These are phyloP conservation scores for Pseudogymnoascus sp. DNA, from an alignment of 2,329 filamentous ascomycete species.

Conservation along the genomic window DNA sequence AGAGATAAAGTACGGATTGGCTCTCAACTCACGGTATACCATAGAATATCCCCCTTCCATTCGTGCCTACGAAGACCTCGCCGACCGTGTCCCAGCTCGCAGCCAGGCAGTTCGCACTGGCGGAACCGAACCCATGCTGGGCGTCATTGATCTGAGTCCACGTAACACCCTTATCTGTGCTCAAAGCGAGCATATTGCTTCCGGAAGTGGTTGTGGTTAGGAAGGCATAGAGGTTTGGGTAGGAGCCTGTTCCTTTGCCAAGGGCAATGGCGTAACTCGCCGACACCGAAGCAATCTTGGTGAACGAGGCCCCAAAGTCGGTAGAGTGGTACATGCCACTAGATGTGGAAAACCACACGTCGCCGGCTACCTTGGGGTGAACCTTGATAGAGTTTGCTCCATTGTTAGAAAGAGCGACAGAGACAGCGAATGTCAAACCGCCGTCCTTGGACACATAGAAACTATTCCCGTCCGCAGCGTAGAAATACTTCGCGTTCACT, in stretches of 20 bases:
- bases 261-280: constrained; percentile 17
- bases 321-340: constrained; percentile 45
- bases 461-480: constrained; percentile 7
- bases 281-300: constrained; percentile 15
- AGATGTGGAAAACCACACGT: constrained; percentile 50
- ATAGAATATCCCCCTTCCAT: constrained; percentile 29
- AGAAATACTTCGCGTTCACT: constrained; percentile 40
- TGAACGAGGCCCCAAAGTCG: constrained; percentile 38
- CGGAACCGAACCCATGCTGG: constrained; percentile 22
- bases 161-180: constrained; percentile 21
- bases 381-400: constrained; percentile 46
- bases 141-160: constrained; percentile 25
- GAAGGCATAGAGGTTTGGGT: constrained; percentile 24
- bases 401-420: constrained; percentile 32
- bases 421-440: constrained; percentile 37
- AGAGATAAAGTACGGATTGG: not conserved
- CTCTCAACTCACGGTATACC: constrained; percentile 15
- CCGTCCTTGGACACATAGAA: constrained; percentile 44
- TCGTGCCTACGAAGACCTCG: constrained; percentile 27
- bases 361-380: constrained; percentile 48
- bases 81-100: constrained; percentile 24
- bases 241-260: constrained; percentile 18
- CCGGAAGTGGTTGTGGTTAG: constrained; percentile 19
- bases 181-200: constrained; percentile 20
- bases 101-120: constrained; percentile 22